Evolutionary conservation across 345 rosid species (phyloP).

Genomic region (Salix brachista): DNA sequence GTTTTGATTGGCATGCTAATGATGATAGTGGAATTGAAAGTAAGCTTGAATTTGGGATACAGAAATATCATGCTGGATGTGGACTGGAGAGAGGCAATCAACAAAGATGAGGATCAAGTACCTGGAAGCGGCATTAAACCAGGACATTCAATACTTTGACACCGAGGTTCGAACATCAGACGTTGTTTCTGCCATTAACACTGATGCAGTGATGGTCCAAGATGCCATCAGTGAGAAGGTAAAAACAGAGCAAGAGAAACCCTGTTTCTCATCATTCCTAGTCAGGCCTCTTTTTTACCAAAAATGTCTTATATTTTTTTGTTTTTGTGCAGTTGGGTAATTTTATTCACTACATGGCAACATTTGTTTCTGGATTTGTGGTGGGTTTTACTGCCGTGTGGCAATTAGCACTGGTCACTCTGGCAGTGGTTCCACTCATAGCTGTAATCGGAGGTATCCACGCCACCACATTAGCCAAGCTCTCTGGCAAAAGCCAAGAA

Average conservation of each 20-base stretch:
- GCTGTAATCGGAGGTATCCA: conserved; percentile 90
- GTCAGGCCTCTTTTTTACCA: background rate
- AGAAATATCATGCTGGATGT: conserved; percentile 99
- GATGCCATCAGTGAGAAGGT: conserved; percentile 99
- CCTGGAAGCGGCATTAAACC: conserved; percentile 88
- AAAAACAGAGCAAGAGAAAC: conserved; percentile 6
- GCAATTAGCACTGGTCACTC: conserved; percentile 91
- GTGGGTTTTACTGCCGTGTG: conserved; percentile 98
- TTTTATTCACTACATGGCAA: conserved; percentile 90
- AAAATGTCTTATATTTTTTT: background rate
- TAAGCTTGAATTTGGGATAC: conserved; percentile 21
- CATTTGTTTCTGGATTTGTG: conserved; percentile 89
- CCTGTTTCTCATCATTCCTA: conserved; percentile 5
- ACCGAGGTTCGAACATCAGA: conserved; percentile 93
- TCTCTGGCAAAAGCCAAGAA: conserved; percentile 73
- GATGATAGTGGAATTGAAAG: background rate
- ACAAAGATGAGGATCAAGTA: conserved; percentile 98
- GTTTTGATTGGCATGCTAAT: background rate
- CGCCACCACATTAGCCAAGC: conserved; percentile 69
- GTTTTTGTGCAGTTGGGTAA: conserved; percentile 72
- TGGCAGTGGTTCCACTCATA: conserved; percentile 94
- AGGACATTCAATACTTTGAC: conserved; percentile 90
- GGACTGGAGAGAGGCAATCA: conserved; percentile 98
- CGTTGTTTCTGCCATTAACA: conserved; percentile 81
- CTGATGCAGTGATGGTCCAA: conserved; percentile 93